Base-by-base conservation (phyloP, 257 asterid species). In the Fraxinus cuspidata region DNA sequence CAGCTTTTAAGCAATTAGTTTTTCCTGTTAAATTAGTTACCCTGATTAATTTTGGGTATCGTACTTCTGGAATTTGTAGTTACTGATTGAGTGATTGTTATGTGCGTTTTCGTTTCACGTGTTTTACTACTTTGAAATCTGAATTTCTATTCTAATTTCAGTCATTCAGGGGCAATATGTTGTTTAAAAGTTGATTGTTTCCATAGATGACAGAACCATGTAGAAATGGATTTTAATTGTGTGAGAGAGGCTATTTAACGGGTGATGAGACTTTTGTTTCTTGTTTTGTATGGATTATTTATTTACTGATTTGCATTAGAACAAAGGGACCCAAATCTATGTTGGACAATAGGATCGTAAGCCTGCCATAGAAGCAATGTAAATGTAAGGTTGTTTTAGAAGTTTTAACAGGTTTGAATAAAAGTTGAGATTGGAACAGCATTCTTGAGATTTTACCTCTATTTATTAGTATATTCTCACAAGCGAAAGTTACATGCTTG, bases 381-480 rank as follows among this genome's bases (percentile, higher is more conserved):
- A 90, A 84, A 82, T 58, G 76, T 80, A 90, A 90, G 97, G 96
- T 93, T 92, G 96, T 82, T 87, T 83, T 87, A 88, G 88, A 91
- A 85, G 96, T 85, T 76, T 87, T 89, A 93, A 85, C 94, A 83
- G 79, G 92, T 94, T 94, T 94, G 97, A 94, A 94, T 77, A 86
- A 89, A 92, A 90, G 89, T 75, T 83, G 34, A 49, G 32, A 58
- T 72, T 80, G 81, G 87, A 84, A 89, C 86, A 85, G 70, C 89
- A 90, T 81, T 77, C 87, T 87, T 84, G 81, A 81, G 96, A 93
- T 21, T 58, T 58, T 58, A 58, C 15, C 25, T 58, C 4, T 10
- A 21, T 0, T 58, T 21, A 58, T 7, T 8, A 13, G 12, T n/a
- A 58, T n/a, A 23, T 58, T 58, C 28, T 58, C 0, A 15, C 13